phyloP scores from a whole-genome alignment of 164 flowering plant genomes.

The Protea cynaroides region DNA sequence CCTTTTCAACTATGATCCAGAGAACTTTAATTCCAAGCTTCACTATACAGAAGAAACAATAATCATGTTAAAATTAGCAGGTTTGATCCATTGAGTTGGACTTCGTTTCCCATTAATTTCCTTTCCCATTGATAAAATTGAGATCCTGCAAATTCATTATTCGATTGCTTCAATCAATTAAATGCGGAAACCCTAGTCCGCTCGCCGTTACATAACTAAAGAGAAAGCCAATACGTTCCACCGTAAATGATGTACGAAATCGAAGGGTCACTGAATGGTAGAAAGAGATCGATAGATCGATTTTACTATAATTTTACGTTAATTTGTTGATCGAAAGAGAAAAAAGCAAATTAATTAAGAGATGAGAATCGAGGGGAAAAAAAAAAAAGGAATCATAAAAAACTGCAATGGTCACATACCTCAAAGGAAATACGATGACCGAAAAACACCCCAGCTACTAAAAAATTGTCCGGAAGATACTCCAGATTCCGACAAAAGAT shows the following conservation, averaged over 20 bases:
- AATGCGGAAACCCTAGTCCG: neutral
- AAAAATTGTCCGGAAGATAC: neutral
- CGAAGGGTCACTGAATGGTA: neutral
- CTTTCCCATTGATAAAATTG: neutral
- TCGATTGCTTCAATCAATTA: neutral
- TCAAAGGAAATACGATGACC: neutral
- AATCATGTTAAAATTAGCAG: too few relatives aligned
- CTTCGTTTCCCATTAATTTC: neutral
- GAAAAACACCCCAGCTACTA: neutral
- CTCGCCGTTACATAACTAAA: neutral
- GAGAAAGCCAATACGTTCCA: neutral
- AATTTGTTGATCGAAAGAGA: neutral
- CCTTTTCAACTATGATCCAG: neutral
- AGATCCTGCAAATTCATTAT: neutral
- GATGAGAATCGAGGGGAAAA: too few relatives aligned
- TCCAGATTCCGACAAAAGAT: too few relatives aligned
- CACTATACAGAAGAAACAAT: neutral
- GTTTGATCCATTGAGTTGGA: neutral
- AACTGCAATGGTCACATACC: neutral
- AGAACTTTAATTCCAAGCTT: neutral
- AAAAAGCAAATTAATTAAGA: neutral
- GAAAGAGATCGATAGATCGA: neutral
- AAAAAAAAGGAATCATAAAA: too few relatives aligned
- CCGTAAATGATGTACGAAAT: neutral
- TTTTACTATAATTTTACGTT: neutral